Conservation (phyloP, 345 rosid species). For the Erodium maritimum region DNA sequence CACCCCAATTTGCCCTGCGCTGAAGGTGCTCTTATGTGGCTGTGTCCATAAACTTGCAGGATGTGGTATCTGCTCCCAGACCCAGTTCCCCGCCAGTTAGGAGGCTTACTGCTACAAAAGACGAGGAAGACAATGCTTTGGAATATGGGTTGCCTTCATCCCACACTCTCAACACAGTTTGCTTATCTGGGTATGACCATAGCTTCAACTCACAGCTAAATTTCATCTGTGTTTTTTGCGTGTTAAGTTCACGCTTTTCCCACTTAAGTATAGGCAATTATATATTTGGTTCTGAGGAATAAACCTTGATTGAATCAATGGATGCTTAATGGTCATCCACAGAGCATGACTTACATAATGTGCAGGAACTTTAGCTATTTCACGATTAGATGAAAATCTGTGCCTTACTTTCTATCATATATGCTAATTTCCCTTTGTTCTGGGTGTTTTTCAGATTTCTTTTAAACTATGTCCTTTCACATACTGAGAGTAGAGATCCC, state of each 20-base stretch:
- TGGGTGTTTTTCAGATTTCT: conserved; percentile 50
- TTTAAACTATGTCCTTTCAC: conserved; percentile 46
- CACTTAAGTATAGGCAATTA: neutral
- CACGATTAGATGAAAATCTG: neutral
- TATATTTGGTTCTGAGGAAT: neutral
- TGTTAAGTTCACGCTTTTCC: no score
- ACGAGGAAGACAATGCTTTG: conserved; percentile 91
- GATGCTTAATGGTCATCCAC: neutral
- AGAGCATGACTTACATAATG: neutral
- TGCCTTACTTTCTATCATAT: neutral
- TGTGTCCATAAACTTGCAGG: no score
- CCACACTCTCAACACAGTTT: conserved; percentile 88
- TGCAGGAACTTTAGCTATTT: neutral
- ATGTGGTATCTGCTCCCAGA: conserved; percentile 89
- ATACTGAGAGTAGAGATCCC: conserved; percentile 20
- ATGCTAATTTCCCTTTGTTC: neutral
- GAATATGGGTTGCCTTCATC: conserved; percentile 99
- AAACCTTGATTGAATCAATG: neutral
- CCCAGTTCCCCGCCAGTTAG: conserved; percentile 88
- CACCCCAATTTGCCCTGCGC: no score
- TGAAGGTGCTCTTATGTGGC: no score
- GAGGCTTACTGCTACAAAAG: conserved; percentile 77
- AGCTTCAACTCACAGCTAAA: conserved; percentile 5
- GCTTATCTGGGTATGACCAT: conserved; percentile 67
- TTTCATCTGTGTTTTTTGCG: neutral